Base-by-base conservation (phyloP, 1,284 basidiomycete species). In the Malassezia nana region DNA sequence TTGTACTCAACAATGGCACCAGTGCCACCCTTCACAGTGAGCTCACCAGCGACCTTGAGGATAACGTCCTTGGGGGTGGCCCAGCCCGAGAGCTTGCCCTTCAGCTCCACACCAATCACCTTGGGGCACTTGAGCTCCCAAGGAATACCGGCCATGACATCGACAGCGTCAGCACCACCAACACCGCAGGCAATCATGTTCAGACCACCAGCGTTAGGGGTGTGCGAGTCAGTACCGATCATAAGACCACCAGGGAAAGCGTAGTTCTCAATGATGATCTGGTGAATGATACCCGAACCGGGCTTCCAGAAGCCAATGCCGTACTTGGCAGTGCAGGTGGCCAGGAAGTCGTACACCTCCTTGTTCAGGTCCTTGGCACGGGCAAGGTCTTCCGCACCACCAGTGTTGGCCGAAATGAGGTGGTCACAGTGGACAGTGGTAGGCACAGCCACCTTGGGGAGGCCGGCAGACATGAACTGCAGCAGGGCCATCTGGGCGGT, bases 91-190 rank as follows among this genome's bases (percentile, higher is more conserved):
- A 99, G 87, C 79, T 91, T 86, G 71, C 94, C 92, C 69, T 85
- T 90, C 59, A 99, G 82, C 76, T 94, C 88, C 62, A 98, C 89
- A 80, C 92, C 92, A 64, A 96, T 92, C 64, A 91, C 89, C 82
- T 95, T 95, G 75, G 92, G 92, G 77, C 89, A 91, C 80, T 96
- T 96, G 65, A 98, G 83, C 78, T 98, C 92, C 92, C 92, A 99
- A 69, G 92, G 92, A 72, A 95, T 83, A 70, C 78, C 83, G 69
- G 94, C 89, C 88, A 98, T 96, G 62, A 95, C 92, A 70, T 99
- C 92, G 74, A 99, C 94, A 48, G 92, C 92, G 75, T 99, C 92
- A 59, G 92, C 92, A 80, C 92, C 94, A 75, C 94, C 94, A 65
- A 98, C 92, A 84, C 92, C 92, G 75, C 90, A 92, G 52, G 92